phyloP scores from a whole-genome alignment of 2,329 filamentous ascomycete genomes.

The Penicillium sp. region DNA sequence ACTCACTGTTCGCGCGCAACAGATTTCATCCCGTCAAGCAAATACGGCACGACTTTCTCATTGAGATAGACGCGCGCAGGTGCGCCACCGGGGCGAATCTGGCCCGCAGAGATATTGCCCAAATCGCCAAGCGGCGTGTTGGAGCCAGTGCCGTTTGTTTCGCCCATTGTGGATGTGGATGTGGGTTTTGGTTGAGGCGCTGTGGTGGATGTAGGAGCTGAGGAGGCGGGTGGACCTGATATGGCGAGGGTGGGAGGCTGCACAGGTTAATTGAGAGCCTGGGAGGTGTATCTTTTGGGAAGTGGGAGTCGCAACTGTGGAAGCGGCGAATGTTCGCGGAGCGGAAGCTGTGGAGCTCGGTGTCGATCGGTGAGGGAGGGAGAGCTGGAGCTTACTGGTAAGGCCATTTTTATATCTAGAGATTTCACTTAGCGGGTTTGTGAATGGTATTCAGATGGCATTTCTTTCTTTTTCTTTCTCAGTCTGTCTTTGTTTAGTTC shows the following conservation, averaged over 20 bases:
- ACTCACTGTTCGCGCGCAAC: conserved; percentile 69
- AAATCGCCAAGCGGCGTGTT: conserved; percentile 29
- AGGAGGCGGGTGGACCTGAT: not conserved
- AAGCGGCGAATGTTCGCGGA: not conserved
- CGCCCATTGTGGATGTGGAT: conserved; percentile 21
- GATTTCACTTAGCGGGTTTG: not conserved
- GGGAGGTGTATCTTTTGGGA: not conserved
- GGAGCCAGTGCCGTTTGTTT: conserved; percentile 23
- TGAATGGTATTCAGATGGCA: not conserved
- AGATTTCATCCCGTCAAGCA: conserved; percentile 73
- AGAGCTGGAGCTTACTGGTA: not conserved
- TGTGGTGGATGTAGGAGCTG: not conserved
- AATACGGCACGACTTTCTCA: conserved; percentile 63
- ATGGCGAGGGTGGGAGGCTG: not conserved
- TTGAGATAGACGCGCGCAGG: conserved; percentile 70
- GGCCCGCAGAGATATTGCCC: conserved; percentile 50
- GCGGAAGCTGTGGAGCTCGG: conserved; percentile 8
- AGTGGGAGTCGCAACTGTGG: not conserved
- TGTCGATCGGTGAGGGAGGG: not conserved
- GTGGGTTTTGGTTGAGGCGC: not conserved
- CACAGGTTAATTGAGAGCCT: not conserved
- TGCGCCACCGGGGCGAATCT: conserved; percentile 64
- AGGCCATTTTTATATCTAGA: not conserved
- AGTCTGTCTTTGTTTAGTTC: not conserved
- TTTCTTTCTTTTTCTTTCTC: not conserved